Conservation (phyloP, 2,329 filamentous ascomycete species). For the Parastagonospora nodorum region DNA sequence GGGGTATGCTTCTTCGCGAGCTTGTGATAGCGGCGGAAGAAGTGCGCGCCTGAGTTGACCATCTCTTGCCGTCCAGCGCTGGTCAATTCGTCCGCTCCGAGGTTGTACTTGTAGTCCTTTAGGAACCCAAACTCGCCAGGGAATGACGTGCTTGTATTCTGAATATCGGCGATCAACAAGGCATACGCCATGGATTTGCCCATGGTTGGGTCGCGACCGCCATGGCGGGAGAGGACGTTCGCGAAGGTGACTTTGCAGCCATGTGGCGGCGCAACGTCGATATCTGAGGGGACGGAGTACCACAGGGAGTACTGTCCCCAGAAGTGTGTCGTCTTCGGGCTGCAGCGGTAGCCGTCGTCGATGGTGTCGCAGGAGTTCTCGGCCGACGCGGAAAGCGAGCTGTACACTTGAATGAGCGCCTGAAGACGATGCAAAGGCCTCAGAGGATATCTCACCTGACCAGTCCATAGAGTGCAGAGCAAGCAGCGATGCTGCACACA, state of each 20-base stretch:
- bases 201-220: slow-evolving; percentile 77
- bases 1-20: slow-evolving; percentile 65
- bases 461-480: slow-evolving; percentile 31
- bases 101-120: slow-evolving; percentile 69
- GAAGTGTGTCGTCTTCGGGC: slow-evolving; percentile 63
- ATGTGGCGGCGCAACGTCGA: slow-evolving; percentile 64
- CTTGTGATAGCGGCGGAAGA: slow-evolving; percentile 72
- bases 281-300: slow-evolving; percentile 73
- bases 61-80: slow-evolving; percentile 71
- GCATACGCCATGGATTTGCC: slow-evolving; percentile 70
- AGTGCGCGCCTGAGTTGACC: slow-evolving; percentile 75
- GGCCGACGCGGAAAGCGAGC: slow-evolving; percentile 16
- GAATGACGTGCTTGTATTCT: slow-evolving; percentile 61
- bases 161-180: slow-evolving; percentile 68
- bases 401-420: slow-evolving; percentile 5
- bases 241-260: slow-evolving; percentile 80
- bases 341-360: slow-evolving; percentile 66
- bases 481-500: slow-evolving; percentile 20
- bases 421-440: neutral
- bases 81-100: slow-evolving; percentile 73
- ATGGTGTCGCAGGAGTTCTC: slow-evolving; percentile 57
- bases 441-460: slow-evolving; percentile 7
- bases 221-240: slow-evolving; percentile 82
- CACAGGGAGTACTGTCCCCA: slow-evolving; percentile 93
- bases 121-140: slow-evolving; percentile 71